phyloP scores from a whole-genome alignment of 163 green algal genomes.

The Prototheca cutis region DNA sequence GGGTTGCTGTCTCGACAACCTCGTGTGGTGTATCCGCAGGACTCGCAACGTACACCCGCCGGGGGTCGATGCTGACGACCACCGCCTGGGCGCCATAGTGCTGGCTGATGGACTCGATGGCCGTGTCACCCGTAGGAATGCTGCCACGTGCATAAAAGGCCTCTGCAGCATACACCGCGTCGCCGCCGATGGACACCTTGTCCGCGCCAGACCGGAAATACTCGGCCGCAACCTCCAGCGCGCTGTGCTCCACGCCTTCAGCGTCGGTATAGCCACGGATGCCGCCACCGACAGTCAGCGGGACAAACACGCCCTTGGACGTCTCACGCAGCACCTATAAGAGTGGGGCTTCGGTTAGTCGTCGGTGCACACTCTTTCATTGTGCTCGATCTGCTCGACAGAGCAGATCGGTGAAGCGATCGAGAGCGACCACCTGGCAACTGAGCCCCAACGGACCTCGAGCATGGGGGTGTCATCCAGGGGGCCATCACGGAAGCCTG shows the following conservation, averaged over 20 bases:
- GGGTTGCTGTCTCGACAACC: slow-evolving; percentile 30
- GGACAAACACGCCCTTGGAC: slow-evolving; percentile 95
- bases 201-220: slow-evolving; percentile 94
- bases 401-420: no score
- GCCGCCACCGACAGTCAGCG: slow-evolving; percentile 95
- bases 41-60: slow-evolving; percentile 73
- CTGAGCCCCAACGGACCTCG: no score
- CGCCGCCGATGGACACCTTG: slow-evolving; percentile 91
- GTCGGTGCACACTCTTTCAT: no score
- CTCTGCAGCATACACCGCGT: slow-evolving; percentile 72
- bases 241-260: slow-evolving; percentile 56
- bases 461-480: slow-evolving; percentile 93
- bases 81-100: slow-evolving; percentile 87
- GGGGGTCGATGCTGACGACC: slow-evolving; percentile 91
- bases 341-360: no score
- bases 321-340: slow-evolving; percentile 64
- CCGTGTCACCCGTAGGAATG: slow-evolving; percentile 50
- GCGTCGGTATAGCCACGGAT: slow-evolving; percentile 87
- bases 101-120: slow-evolving; percentile 94
- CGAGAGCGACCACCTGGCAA: no score
- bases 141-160: slow-evolving; percentile 46
- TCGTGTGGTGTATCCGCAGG: slow-evolving; percentile 36
- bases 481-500: slow-evolving; percentile 84
- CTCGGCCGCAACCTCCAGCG: slow-evolving; percentile 84
- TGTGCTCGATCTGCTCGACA: no score